A percentile compares a stretch with the other conserved stretches of the same genome.
phyloP scores from a whole-genome alignment of 768 basidiomycete species.

The Lactarius evosmus region DNA sequence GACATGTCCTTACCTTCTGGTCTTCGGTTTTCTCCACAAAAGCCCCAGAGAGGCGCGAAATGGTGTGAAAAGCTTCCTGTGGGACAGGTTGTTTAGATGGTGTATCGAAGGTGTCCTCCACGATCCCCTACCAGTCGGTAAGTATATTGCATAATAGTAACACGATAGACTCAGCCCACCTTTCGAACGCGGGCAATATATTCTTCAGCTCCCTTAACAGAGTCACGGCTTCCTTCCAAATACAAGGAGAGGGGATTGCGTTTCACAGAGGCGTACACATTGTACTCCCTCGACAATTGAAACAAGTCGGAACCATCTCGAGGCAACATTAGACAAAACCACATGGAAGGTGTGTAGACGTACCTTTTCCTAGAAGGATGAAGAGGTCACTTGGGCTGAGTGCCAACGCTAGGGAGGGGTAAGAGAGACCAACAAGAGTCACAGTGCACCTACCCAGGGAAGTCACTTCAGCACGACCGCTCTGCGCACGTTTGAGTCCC shows the following conservation, averaged over 20 bases:
- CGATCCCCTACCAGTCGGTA: conserved; percentile 29
- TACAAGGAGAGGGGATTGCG: conserved; percentile 54
- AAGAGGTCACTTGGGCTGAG: conserved; percentile 61
- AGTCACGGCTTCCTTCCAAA: conserved; percentile 54
- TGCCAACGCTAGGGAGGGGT: conserved; percentile 45
- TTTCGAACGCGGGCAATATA: conserved; percentile 48
- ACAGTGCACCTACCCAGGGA: conserved; percentile 43
- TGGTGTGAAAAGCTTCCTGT: conserved; percentile 50
- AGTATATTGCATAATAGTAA: conserved; percentile 9
- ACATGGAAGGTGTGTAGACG: conserved; percentile 16
- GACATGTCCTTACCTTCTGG: conserved; percentile 43
- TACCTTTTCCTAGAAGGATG: conserved; percentile 70
- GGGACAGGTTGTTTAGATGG: conserved; percentile 45
- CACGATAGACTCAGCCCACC: conserved; percentile 37
- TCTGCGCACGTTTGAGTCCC: conserved; percentile 47
- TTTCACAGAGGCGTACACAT: conserved; percentile 59
- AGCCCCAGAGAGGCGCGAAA: conserved; percentile 68
- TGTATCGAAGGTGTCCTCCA: conserved; percentile 40
- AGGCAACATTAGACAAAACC: conserved; percentile 17
- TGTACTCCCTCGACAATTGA: conserved; percentile 54
- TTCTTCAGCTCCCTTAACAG: conserved; percentile 47
- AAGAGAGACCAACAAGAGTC: conserved; percentile 1
- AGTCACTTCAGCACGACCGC: conserved; percentile 48
- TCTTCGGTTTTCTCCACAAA: conserved; percentile 52
- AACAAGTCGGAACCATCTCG: conserved; percentile 64